Conservation (phyloP, 768 basidiomycete genomes). For the Kwoniella mangroviensis region DNA sequence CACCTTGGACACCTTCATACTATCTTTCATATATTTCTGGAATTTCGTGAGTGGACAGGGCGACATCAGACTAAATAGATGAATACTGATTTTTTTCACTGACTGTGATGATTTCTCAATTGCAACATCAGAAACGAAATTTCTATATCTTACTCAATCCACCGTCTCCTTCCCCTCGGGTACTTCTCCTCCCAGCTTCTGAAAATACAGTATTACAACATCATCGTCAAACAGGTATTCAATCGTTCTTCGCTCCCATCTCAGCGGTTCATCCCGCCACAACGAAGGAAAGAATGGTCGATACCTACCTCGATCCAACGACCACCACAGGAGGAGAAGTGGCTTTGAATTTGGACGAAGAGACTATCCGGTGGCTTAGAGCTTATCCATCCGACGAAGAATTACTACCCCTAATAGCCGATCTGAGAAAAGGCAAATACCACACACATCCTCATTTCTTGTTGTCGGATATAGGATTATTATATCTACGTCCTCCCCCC, state of each 20-base stretch:
- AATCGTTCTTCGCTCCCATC: slow-evolving; percentile 27
- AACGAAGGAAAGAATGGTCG: not conserved
- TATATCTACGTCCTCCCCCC: slow-evolving; percentile 41
- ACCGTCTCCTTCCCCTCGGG: slow-evolving; percentile 41
- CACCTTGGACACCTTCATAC: slow-evolving; percentile 30
- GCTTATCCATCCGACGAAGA: slow-evolving; percentile 46
- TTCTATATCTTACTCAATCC: slow-evolving; percentile 38
- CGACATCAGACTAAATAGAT: no score
- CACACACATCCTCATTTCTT: slow-evolving; percentile 35
- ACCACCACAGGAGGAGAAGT: not conserved
- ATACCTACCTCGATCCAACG: not conserved
- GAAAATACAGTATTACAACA: slow-evolving; percentile 27
- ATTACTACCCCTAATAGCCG: slow-evolving; percentile 37
- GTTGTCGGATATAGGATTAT: slow-evolving; percentile 47
- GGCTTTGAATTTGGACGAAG: slow-evolving; percentile 35
- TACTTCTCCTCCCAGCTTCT: slow-evolving; percentile 39
- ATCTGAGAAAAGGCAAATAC: slow-evolving; percentile 24
- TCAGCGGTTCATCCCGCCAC: not conserved
- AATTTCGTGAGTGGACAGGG: slow-evolving; percentile 14
- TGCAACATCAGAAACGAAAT: not conserved
- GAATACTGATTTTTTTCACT: no score
- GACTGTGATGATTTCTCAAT: no score
- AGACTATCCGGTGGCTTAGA: slow-evolving; percentile 44
- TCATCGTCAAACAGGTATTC: slow-evolving; percentile 12
- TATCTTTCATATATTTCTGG: slow-evolving; percentile 25